These are phyloP conservation scores for Suillus occidentalis DNA, from an alignment of 768 basidiomycete genomes.

Conservation along the genomic window DNA sequence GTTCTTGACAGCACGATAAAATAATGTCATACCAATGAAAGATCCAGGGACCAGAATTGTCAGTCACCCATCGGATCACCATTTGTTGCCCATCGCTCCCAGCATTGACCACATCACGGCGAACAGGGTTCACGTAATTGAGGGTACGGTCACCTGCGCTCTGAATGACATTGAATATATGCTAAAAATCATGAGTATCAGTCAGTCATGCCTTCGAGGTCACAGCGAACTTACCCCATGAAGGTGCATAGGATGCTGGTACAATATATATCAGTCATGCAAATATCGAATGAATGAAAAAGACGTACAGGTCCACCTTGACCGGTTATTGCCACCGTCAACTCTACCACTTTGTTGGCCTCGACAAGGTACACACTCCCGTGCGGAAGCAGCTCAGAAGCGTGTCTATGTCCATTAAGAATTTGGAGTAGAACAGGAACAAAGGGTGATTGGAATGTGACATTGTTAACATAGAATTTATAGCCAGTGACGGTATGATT, in stretches of 20 bases:
- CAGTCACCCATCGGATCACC: constrained; percentile 48
- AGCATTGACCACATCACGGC: constrained; percentile 44
- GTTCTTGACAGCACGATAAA: not conserved
- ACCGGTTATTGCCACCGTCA: constrained; percentile 11
- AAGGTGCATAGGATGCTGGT: constrained; percentile 44
- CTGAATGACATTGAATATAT: constrained; percentile 45
- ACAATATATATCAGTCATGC: constrained; percentile 2
- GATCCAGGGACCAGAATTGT: constrained; percentile 50
- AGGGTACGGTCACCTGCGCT: constrained; percentile 35
- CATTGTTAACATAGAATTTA: constrained; percentile 14
- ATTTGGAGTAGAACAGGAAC: constrained; percentile 47
- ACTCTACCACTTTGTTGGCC: constrained; percentile 29
- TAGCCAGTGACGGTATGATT: not conserved
- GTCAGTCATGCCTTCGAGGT: not conserved
- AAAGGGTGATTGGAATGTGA: constrained; percentile 24
- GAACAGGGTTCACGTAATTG: constrained; percentile 55
- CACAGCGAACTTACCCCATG: constrained; percentile 36
- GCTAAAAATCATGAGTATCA: constrained; percentile 24
- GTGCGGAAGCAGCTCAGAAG: constrained; percentile 26
- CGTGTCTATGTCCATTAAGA: constrained; percentile 36
- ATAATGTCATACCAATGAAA: constrained; percentile 15
- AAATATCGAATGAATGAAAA: not conserved
- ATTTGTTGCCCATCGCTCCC: constrained; percentile 25
- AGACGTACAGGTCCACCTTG: constrained; percentile 8
- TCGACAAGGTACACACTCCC: constrained; percentile 25